These are phyloP conservation scores for Cutaneotrichosporon dermatis DNA, from an alignment of 1,284 basidiomycete genomes.

Conservation along the genomic window DNA sequence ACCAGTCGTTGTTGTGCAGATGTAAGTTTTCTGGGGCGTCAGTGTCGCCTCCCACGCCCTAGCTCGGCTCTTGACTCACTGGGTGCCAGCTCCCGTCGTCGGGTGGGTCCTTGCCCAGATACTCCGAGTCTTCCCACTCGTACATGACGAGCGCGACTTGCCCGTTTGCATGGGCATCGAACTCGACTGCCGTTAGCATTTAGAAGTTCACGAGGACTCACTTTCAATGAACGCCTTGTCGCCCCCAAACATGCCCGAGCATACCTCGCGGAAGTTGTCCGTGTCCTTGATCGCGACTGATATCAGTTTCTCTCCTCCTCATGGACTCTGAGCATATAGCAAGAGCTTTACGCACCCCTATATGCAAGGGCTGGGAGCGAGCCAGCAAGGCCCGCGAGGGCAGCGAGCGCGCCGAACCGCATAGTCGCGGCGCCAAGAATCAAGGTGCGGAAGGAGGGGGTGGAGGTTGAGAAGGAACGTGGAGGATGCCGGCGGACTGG, in stretches of 20 bases:
- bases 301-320: no score
- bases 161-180: conserved; percentile 71
- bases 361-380: conserved; percentile 9
- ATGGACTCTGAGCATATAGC: no score
- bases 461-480: no score
- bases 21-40: conserved; percentile 71
- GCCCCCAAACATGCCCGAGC: conserved; percentile 89
- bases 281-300: conserved; percentile 51
- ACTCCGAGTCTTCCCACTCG: conserved; percentile 83
- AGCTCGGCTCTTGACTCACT: neutral
- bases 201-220: conserved; percentile 38
- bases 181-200: conserved; percentile 60
- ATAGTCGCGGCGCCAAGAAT: neutral
- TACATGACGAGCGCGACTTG: conserved; percentile 91
- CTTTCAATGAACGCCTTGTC: conserved; percentile 78
- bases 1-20: conserved; percentile 56
- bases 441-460: no score
- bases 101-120: conserved; percentile 62
- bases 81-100: conserved; percentile 7
- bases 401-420: conserved; percentile 7
- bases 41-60: no score
- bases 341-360: conserved; percentile 3
- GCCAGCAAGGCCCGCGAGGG: conserved; percentile 4
- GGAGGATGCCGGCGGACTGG: no score
- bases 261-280: conserved; percentile 71